A percentile compares a stretch with the other conserved stretches of the same genome.
Conservation (phyloP, 2,329 filamentous ascomycete species). For the Aspergillus sp. region DNA sequence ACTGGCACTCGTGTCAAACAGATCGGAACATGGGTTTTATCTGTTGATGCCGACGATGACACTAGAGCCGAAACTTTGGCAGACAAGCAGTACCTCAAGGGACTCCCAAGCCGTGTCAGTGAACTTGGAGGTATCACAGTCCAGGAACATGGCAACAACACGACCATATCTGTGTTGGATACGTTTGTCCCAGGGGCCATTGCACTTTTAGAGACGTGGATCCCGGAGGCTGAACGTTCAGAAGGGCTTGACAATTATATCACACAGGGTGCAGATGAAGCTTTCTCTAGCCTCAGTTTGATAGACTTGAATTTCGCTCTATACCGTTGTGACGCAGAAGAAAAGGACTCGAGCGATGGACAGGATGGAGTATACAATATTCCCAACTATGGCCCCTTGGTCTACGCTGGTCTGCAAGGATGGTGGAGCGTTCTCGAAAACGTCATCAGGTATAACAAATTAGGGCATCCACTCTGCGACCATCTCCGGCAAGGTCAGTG, state of each 20-base stretch:
- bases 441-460: constrained; percentile 81
- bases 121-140: constrained; percentile 70
- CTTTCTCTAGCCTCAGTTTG: constrained; percentile 70
- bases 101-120: constrained; percentile 77
- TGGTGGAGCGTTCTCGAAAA: constrained; percentile 92
- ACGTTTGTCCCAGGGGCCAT: constrained; percentile 92
- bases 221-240: constrained; percentile 79
- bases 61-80: constrained; percentile 59
- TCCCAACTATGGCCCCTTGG: constrained; percentile 74
- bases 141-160: constrained; percentile 67
- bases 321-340: constrained; percentile 89
- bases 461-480: constrained; percentile 89
- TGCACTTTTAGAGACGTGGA: constrained; percentile 92
- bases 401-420: constrained; percentile 95
- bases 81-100: constrained; percentile 69
- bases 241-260: constrained; percentile 81
- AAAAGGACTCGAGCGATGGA: constrained; percentile 71
- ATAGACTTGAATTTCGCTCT: constrained; percentile 87
- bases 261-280: constrained; percentile 71
- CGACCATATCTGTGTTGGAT: constrained; percentile 73
- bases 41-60: constrained; percentile 74
- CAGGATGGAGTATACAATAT: constrained; percentile 85
- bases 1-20: constrained; percentile 79
- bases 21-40: constrained; percentile 86
- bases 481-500: constrained; percentile 88